A percentile compares a stretch with the other conserved stretches of the same genome.
These are phyloP conservation scores for Bromus sterilis DNA, from an alignment of 176 grass and related monocot genomes.

Conservation along the genomic window DNA sequence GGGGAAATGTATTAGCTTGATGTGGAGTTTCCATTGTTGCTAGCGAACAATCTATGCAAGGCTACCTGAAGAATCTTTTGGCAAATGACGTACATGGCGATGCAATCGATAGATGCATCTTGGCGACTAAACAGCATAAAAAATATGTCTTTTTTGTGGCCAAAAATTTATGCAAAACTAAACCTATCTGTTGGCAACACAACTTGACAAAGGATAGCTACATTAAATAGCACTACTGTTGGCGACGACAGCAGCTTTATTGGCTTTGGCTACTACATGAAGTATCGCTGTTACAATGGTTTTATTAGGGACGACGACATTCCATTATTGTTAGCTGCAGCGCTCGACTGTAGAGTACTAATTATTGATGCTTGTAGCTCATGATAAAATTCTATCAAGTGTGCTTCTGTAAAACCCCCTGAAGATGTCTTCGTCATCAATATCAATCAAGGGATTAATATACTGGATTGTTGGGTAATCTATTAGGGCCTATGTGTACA, in stretches of 20 bases:
- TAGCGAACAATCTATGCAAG: not conserved
- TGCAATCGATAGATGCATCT: not conserved
- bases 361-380: not conserved
- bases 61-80: not conserved
- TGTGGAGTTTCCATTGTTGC: not conserved
- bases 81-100: too few relatives aligned
- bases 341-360: not conserved
- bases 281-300: too few relatives aligned
- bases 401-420: not conserved
- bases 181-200: not conserved
- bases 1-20: not conserved
- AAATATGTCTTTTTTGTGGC: not conserved
- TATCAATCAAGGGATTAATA: not conserved
- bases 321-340: not conserved
- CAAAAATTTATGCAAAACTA: not conserved
- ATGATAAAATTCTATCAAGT: not conserved
- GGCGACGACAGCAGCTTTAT: not conserved
- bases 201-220: not conserved
- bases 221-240: too few relatives aligned
- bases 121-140: not conserved
- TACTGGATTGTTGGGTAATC: not conserved
- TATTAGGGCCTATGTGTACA: not conserved
- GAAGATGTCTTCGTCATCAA: not conserved
- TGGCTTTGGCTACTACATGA: too few relatives aligned
- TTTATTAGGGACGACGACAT: not conserved